phyloP scores from a whole-genome alignment of 176 grass and related monocot genomes.

The Saccharum spontaneum region DNA sequence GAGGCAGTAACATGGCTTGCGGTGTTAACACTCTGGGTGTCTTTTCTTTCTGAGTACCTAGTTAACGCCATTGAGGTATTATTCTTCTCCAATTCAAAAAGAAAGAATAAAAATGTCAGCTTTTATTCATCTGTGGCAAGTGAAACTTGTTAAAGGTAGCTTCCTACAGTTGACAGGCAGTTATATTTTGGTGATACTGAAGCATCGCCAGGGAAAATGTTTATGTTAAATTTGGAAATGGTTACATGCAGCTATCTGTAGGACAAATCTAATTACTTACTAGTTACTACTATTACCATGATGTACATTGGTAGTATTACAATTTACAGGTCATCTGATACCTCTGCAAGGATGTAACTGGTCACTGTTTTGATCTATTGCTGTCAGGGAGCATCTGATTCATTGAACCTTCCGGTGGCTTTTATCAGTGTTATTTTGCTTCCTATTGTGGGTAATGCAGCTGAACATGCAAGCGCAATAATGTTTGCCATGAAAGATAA shows the following conservation, averaged over 20 bases:
- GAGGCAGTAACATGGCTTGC: constrained; percentile 77
- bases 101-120: neutral
- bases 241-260: neutral
- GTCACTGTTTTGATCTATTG: constrained; percentile 32
- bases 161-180: constrained; percentile 1
- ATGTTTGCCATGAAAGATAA: constrained; percentile 98
- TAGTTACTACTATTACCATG: neutral
- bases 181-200: neutral
- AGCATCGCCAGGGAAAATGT: constrained; percentile 6
- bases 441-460: constrained; percentile 91
- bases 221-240: neutral
- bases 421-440: constrained; percentile 97
- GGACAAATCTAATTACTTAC: neutral
- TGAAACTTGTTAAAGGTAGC: neutral
- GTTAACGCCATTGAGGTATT: constrained; percentile 90
- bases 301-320: constrained; percentile 12
- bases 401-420: constrained; percentile 69
- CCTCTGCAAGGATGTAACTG: constrained; percentile 28
- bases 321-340: constrained; percentile 25
- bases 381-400: constrained; percentile 77
- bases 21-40: constrained; percentile 61
- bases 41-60: constrained; percentile 83
- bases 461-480: constrained; percentile 92
- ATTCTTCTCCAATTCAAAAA: neutral
- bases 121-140: constrained; percentile 5